phyloP scores from a whole-genome alignment of 352 stramenopile genomes.

The Globisporangium nunn region DNA sequence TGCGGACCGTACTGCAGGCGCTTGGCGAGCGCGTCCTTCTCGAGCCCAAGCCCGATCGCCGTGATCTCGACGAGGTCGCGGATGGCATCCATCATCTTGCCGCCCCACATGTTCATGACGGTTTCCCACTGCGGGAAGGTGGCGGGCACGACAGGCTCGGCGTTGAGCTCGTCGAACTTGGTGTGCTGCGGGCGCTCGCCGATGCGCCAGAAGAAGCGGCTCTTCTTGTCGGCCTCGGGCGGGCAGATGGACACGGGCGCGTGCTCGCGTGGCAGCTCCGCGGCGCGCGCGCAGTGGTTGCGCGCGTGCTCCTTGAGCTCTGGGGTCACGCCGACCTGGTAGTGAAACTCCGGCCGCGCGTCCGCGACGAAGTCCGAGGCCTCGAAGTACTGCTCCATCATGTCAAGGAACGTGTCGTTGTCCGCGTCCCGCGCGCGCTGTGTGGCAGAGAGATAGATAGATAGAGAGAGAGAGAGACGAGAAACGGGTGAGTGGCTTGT shows the following conservation, averaged over 20 bases:
- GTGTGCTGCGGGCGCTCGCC: conserved; percentile 71
- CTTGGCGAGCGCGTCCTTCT: conserved; percentile 68
- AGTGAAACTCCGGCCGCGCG: conserved; percentile 83
- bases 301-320: conserved; percentile 79
- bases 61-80: conserved; percentile 83
- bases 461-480: too few species aligned
- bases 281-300: conserved; percentile 73
- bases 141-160: conserved; percentile 33
- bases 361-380: conserved; percentile 83
- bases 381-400: conserved; percentile 93
- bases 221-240: conserved; percentile 90
- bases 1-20: conserved; percentile 85
- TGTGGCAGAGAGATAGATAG: neutral
- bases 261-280: conserved; percentile 44
- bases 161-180: conserved; percentile 82
- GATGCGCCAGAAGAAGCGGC: conserved; percentile 92
- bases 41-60: conserved; percentile 78
- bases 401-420: conserved; percentile 86
- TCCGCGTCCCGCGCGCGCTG: conserved; percentile 62
- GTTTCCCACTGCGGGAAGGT: too few species aligned
- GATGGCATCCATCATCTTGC: conserved; percentile 25
- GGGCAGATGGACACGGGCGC: conserved; percentile 80
- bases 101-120: too few species aligned
- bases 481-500: too few species aligned
- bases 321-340: conserved; percentile 88